Base-by-base conservation (phyloP, 176 grass and related monocot genomes). In the Dendrocalamus sinicus region DNA sequence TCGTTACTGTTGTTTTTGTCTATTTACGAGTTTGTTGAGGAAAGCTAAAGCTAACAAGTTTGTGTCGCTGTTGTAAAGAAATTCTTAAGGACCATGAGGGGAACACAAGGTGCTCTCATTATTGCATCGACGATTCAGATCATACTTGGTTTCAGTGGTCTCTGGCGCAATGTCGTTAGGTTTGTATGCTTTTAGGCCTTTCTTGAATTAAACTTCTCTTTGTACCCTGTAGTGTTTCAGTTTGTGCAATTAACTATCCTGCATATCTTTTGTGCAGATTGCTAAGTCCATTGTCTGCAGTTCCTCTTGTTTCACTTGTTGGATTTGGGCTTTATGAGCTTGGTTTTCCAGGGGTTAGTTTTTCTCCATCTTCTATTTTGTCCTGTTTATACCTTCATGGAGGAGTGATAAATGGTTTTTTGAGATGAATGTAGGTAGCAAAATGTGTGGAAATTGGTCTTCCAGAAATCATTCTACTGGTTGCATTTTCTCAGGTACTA, bases 251-350 rank as follows among this genome's bases (percentile, higher is more conserved):
- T 67, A 26, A 78, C 53, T 41, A 1, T 78, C 20, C 24, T 16
- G 20, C 7, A 73, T 79, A 0, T 52, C 63, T 57, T 32, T 0
- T n/a, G 37, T 85, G 78, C 84, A 98, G 95, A 83, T 81, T 85
- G 81, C 75, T 98, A 40, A 99, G 94, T 77, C 97, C 97, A 24
- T 77, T 99, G 15, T 86, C 97, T 67, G 92, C 97, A 22, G 97
- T 91, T 87, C 97, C 97, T 86, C 50, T 99, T 14, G 70, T 96
- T 65, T 88, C 96, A 12, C 89, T 99, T 4, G 88, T 91, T 82
- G 97, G 97, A 51, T 96, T 99, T 77, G 97, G 97, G 57, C 97
- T 99, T 24, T 99, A 99, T 32, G 94, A 96, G 54, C 97, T 99
- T 80, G 97, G 97, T 30, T 99, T 99, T 88, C 94, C 97, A 51